Percentiles rank a stretch among this genome's conserved stretches.
phyloP scores from a whole-genome alignment of 306 rosid genomes.

The Cicer pinnatifidum region DNA sequence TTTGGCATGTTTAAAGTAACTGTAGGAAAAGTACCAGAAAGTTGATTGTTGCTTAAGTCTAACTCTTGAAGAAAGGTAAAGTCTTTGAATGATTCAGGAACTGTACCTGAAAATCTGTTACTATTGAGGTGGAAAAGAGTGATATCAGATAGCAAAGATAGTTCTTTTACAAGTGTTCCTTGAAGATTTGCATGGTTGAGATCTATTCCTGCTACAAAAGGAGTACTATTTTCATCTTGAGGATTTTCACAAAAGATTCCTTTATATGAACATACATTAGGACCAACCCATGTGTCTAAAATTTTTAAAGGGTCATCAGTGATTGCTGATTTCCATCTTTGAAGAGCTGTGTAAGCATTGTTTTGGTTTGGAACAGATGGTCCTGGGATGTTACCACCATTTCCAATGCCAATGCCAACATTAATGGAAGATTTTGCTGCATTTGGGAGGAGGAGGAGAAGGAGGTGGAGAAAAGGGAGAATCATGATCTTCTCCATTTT shows the following conservation, averaged over 20 bases:
- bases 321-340: conserved; percentile 90
- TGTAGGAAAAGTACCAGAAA: conserved; percentile 77
- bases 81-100: conserved; percentile 68
- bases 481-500: conserved; percentile 57
- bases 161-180: conserved; percentile 79
- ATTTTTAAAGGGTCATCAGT: conserved; percentile 73
- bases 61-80: conserved; percentile 66
- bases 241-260: conserved; percentile 72
- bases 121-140: conserved; percentile 81
- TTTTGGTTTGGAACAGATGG: conserved; percentile 51
- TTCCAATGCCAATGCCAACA: conserved; percentile 33
- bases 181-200: conserved; percentile 89
- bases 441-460: conserved; percentile 36
- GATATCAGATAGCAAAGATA: conserved; percentile 69
- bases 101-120: conserved; percentile 69
- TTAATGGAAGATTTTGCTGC: conserved; percentile 51
- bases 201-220: conserved; percentile 80
- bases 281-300: conserved; percentile 70
- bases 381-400: conserved; percentile 50
- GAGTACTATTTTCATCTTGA: conserved; percentile 33
- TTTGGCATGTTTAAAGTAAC: conserved; percentile 63
- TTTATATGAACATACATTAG: conserved; percentile 79
- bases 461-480: conserved; percentile 49
- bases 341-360: conserved; percentile 76
- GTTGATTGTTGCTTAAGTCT: conserved; percentile 87